Conservation (phyloP, 371 early-diverging fungal genomes). For the Phascolomyces articulosus region DNA sequence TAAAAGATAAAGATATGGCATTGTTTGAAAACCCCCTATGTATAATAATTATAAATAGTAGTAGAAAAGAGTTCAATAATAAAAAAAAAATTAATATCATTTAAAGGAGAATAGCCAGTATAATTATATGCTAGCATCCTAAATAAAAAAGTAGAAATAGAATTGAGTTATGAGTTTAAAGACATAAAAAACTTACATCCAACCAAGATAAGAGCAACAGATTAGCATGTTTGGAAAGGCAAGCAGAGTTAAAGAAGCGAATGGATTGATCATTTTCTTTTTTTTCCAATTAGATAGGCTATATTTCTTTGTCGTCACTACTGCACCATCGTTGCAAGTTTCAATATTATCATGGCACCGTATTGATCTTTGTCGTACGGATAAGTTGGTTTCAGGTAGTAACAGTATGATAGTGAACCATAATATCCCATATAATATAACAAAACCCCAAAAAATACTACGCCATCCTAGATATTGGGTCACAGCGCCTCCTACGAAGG, state of each 20-base stretch:
- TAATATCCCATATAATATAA: conserved; percentile 18
- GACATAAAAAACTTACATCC: conserved; percentile 28
- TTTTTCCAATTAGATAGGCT: not conserved
- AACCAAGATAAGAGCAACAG: not conserved
- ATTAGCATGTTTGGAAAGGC: not conserved
- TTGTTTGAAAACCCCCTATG: conserved; percentile 32
- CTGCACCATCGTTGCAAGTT: conserved; percentile 30
- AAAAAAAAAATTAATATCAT: too few relatives aligned
- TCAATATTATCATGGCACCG: conserved; percentile 22
- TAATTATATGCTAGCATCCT: too few relatives aligned
- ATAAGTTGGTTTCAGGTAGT: conserved; percentile 33
- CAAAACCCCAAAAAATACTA: conserved; percentile 42
- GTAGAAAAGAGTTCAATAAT: too few relatives aligned
- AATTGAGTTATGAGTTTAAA: too few relatives aligned
- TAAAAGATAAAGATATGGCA: conserved; percentile 30
- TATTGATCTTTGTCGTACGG: conserved; percentile 27
- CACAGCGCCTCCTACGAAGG: conserved; percentile 47
- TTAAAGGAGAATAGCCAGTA: too few relatives aligned
- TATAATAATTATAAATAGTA: too few relatives aligned
- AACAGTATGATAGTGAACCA: conserved; percentile 37
- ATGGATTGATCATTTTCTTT: not conserved
- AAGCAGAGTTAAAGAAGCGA: not conserved
- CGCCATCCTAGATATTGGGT: conserved; percentile 50
- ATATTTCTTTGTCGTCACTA: conserved; percentile 15
- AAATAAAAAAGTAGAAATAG: too few relatives aligned